A percentile compares a stretch with the other conserved stretches of the same genome.
Conservation (phyloP, 345 rosid species). For the Rhizophora mangle region DNA sequence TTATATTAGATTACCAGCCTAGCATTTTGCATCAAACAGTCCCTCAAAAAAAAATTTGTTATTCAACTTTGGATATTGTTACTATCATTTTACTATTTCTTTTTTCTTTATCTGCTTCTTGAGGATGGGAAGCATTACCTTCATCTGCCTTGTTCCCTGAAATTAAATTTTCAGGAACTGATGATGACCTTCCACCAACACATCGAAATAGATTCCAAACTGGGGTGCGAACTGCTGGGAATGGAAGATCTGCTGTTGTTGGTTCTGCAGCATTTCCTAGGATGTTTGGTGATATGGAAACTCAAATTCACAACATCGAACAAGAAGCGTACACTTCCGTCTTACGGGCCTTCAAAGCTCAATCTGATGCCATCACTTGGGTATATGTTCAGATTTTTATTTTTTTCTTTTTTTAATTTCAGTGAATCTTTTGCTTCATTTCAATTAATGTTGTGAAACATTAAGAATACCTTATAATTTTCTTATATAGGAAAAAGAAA, state of each 20-base stretch:
- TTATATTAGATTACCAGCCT: too few species aligned
- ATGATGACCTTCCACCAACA: constrained; percentile 95
- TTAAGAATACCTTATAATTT: not conserved
- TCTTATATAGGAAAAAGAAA: constrained; percentile 79
- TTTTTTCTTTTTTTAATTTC: not conserved
- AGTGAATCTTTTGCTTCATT: not conserved
- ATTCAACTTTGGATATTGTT: too few species aligned
- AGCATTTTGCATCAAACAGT: too few species aligned
- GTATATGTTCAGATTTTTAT: constrained; percentile 34
- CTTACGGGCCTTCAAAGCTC: constrained; percentile 95
- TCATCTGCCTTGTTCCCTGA: not conserved
- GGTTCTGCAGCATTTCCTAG: constrained; percentile 64
- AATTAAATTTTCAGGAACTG: constrained; percentile 65
- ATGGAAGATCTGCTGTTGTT: constrained; percentile 73
- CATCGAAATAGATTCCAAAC: constrained; percentile 86
- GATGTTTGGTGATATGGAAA: constrained; percentile 80
- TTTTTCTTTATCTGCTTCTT: not conserved
- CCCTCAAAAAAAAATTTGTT: too few species aligned
- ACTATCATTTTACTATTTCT: too few species aligned
- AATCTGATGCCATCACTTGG: constrained; percentile 97
- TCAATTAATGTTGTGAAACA: not conserved
- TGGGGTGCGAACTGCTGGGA: constrained; percentile 65
- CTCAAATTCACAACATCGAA: constrained; percentile 83
- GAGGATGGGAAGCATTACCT: not conserved
- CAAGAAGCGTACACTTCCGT: constrained; percentile 88